Percentiles rank a stretch among this genome's conserved stretches.
Evolutionary conservation across 352 stramenopile species (phyloP).

Genomic region (Pythium rishiriense): DNA sequence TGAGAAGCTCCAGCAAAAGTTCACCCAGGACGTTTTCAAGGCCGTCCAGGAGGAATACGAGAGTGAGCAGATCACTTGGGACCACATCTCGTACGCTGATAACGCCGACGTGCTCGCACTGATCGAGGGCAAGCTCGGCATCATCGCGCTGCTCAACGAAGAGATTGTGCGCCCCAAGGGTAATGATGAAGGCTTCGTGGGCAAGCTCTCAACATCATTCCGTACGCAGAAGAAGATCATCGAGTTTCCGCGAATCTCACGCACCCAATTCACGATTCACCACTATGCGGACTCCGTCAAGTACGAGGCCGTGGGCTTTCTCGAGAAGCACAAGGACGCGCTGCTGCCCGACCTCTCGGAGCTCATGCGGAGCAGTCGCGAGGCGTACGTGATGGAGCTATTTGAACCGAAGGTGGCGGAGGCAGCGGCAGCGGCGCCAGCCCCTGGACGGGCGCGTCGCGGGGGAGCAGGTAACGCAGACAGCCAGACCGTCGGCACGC

Average conservation of each 20-base stretch:
- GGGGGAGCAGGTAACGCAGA: constrained; percentile 27
- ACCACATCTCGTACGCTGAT: constrained; percentile 90
- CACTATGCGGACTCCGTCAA: constrained; percentile 95
- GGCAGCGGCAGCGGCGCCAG: constrained; percentile 41
- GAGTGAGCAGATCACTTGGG: constrained; percentile 92
- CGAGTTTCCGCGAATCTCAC: constrained; percentile 74
- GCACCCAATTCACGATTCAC: constrained; percentile 92
- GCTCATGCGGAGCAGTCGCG: constrained; percentile 68
- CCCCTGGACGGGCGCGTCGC: constrained; percentile 9
- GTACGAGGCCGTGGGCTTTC: constrained; percentile 93
- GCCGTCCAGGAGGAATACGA: constrained; percentile 95
- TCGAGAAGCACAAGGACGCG: constrained; percentile 97
- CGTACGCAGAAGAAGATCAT: constrained; percentile 50
- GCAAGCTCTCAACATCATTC: constrained; percentile 82
- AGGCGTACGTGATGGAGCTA: constrained; percentile 69
- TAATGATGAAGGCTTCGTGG: constrained; percentile 81
- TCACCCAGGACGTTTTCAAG: constrained; percentile 95
- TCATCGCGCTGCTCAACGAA: constrained; percentile 95
- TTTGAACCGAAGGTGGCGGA: constrained; percentile 78
- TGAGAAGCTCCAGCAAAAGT: constrained; percentile 89
- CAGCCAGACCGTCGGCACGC: constrained; percentile 60
- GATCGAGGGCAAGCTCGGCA: constrained; percentile 85
- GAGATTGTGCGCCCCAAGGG: constrained; percentile 89
- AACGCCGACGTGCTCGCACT: constrained; percentile 90
- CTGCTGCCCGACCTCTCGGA: constrained; percentile 92